These are phyloP conservation scores for Juncus effusus DNA, from an alignment of 176 grass and related monocot genomes.

Conservation along the genomic window DNA sequence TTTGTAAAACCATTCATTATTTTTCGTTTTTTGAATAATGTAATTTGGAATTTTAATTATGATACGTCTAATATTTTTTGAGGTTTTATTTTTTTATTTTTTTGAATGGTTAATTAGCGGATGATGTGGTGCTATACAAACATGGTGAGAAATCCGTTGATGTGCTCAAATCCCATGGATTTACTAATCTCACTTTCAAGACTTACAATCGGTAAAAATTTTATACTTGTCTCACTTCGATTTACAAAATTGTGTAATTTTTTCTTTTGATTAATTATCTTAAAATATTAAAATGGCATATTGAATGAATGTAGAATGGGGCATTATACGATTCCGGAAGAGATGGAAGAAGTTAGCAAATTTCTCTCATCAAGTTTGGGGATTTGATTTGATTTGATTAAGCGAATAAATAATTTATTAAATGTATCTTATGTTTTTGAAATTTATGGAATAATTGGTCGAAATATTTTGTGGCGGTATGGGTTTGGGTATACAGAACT, in stretches of 20 bases:
- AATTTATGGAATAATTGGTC: conserved; percentile 23
- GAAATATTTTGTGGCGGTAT: conserved; percentile 17
- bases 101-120: conserved; percentile 49
- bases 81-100: conserved; percentile 1
- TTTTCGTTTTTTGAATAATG: no score
- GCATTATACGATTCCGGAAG: conserved; percentile 84
- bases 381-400: conserved; percentile 23
- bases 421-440: conserved; percentile 24
- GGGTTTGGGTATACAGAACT: conserved; percentile 29
- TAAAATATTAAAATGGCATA: neutral
- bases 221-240: neutral
- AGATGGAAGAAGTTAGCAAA: conserved; percentile 90
- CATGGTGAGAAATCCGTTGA: conserved; percentile 83
- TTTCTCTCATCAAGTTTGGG: conserved; percentile 56
- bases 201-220: conserved; percentile 59
- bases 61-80: neutral
- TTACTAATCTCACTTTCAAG: conserved; percentile 75
- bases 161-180: conserved; percentile 63
- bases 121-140: conserved; percentile 79
- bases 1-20: no score
- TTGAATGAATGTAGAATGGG: conserved; percentile 56
- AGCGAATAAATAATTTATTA: conserved; percentile 5
- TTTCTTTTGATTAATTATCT: conserved; percentile 3
- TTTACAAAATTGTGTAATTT: neutral
- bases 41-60: neutral